Conservation (phyloP, 208 protist genomes). For the Wallacemonas rigidus region DNA sequence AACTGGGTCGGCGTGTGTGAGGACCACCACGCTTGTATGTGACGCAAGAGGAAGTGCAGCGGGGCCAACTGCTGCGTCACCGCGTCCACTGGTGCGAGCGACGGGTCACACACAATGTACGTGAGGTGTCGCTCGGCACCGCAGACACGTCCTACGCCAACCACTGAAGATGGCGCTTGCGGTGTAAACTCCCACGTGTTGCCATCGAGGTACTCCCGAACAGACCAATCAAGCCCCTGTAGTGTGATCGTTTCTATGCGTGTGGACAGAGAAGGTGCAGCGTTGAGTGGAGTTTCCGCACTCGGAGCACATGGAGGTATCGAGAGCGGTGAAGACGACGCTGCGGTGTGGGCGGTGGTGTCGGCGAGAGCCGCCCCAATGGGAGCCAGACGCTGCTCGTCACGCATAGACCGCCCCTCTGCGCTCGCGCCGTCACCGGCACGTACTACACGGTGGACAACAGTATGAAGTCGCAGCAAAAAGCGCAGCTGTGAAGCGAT, state of each 20-base stretch:
- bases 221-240: neutral
- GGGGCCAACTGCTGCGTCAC: neutral
- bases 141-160: neutral
- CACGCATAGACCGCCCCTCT: too few species aligned
- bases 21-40: constrained; percentile 10
- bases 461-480: neutral
- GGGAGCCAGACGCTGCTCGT: too few species aligned
- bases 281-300: too few species aligned
- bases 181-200: neutral
- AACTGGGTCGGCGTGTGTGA: neutral
- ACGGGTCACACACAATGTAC: constrained; percentile 7
- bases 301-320: too few species aligned
- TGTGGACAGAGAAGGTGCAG: too few species aligned
- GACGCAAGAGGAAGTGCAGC: constrained; percentile 2
- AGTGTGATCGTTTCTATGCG: neutral
- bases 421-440: neutral
- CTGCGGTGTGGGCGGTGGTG: too few species aligned
- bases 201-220: neutral
- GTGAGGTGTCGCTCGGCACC: too few species aligned
- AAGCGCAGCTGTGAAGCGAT: neutral
- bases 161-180: neutral
- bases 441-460: neutral
- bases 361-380: too few species aligned
- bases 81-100: neutral
- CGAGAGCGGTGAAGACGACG: too few species aligned